Conservation (phyloP, 768 basidiomycete species). For the Suillus luteus region DNA sequence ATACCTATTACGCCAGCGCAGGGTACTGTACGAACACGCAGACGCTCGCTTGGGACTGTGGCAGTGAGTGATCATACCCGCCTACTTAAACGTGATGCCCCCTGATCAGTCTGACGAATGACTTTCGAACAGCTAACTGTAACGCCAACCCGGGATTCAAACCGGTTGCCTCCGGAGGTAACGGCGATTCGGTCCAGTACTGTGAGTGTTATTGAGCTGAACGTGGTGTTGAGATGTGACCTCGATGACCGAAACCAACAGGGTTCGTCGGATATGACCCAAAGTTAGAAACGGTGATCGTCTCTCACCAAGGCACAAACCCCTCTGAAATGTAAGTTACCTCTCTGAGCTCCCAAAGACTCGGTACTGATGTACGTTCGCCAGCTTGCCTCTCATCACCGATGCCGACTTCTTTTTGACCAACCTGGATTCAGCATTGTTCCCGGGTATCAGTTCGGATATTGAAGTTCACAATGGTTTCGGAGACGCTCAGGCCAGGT, state of each 20-base stretch:
- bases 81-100: background rate
- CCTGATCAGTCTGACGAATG: background rate
- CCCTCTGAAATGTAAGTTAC: conserved; percentile 30
- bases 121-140: conserved; percentile 42
- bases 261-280: conserved; percentile 60
- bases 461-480: conserved; percentile 54
- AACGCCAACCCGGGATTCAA: conserved; percentile 48
- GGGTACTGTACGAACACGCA: conserved; percentile 48
- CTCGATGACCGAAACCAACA: conserved; percentile 18
- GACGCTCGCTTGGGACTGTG: conserved; percentile 55
- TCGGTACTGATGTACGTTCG: background rate
- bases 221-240: background rate
- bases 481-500: conserved; percentile 45
- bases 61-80: conserved; percentile 38
- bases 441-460: conserved; percentile 48
- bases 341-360: background rate
- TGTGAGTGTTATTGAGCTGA: conserved; percentile 31
- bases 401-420: conserved; percentile 43
- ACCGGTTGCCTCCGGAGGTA: conserved; percentile 50
- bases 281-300: conserved; percentile 36
- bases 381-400: conserved; percentile 40
- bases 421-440: conserved; percentile 41
- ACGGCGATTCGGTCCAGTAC: conserved; percentile 44
- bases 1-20: conserved; percentile 51
- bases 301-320: conserved; percentile 40